phyloP scores from a whole-genome alignment of 2,329 filamentous ascomycete species.

The Diplodia sapinea region DNA sequence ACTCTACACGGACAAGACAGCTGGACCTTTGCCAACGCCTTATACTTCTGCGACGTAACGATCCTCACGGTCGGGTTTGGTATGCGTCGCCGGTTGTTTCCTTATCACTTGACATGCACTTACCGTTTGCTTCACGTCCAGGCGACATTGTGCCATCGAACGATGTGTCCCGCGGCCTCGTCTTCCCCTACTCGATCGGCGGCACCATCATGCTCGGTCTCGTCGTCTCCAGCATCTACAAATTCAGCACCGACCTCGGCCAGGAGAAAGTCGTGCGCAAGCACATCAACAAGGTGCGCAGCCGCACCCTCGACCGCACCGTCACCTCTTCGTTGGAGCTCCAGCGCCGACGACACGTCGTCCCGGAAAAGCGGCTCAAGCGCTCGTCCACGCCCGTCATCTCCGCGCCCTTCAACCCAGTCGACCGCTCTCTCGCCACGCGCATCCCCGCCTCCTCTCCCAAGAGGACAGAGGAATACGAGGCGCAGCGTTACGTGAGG shows the following conservation, averaged over 20 bases:
- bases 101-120: background rate
- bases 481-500: background rate
- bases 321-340: slow-evolving; percentile 60
- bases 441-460: background rate
- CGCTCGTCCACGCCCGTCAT: slow-evolving; percentile 18
- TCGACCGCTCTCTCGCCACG: slow-evolving; percentile 32
- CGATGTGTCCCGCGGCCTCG: slow-evolving; percentile 68
- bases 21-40: slow-evolving; percentile 76
- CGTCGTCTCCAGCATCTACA: slow-evolving; percentile 79
- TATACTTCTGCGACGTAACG: slow-evolving; percentile 54
- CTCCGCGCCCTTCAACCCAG: slow-evolving; percentile 34
- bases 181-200: slow-evolving; percentile 83
- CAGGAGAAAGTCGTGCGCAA: slow-evolving; percentile 66
- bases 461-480: background rate
- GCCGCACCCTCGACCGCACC: slow-evolving; percentile 60
- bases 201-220: slow-evolving; percentile 86
- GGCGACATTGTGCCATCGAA: slow-evolving; percentile 63
- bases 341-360: slow-evolving; percentile 36
- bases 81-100: background rate
- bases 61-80: slow-evolving; percentile 50
- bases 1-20: slow-evolving; percentile 46
- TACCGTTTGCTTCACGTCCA: slow-evolving; percentile 20
- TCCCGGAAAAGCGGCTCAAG: slow-evolving; percentile 30
- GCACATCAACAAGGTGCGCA: slow-evolving; percentile 62
- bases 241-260: slow-evolving; percentile 64